Percentiles rank a stretch among this genome's conserved stretches.
Evolutionary conservation across 169 alveolate genomes (phyloP).

Genomic region (Plasmodium ovale): DNA sequence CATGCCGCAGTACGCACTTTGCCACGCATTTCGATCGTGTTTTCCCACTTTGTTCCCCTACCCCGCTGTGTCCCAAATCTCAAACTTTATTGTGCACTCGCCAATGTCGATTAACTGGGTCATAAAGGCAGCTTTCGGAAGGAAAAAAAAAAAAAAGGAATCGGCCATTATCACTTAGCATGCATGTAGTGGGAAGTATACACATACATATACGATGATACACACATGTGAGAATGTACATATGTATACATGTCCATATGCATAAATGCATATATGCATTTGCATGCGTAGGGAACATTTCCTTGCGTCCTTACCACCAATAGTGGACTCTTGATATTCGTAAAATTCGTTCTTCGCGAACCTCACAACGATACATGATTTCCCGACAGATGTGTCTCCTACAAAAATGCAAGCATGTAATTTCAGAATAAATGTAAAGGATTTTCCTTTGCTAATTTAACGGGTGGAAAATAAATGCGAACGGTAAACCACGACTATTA

Average conservation of each 20-base stretch:
- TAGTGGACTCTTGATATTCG: constrained; percentile 92
- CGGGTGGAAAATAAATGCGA: too few species aligned
- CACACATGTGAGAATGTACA: neutral
- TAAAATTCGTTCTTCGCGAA: constrained; percentile 89
- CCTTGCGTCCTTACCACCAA: constrained; percentile 82
- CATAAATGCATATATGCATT: neutral
- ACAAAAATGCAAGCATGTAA: constrained; percentile 66
- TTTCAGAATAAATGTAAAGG: too few species aligned
- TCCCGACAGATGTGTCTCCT: constrained; percentile 96
- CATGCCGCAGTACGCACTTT: neutral
- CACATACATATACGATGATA: neutral
- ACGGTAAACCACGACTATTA: too few species aligned
- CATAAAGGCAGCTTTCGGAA: constrained; percentile 90
- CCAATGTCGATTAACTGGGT: constrained; percentile 89
- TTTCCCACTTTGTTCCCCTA: constrained; percentile 9
- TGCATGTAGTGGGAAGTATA: neutral
- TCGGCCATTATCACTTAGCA: too few species aligned
- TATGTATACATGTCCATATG: neutral
- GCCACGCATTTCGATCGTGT: neutral
- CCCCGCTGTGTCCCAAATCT: constrained; percentile 95
- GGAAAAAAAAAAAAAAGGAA: neutral
- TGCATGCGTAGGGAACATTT: neutral
- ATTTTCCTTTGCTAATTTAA: too few species aligned
- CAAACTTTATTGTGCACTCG: constrained; percentile 87
- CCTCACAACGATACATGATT: constrained; percentile 90